Evolutionary conservation across 169 alveolate species (phyloP).

Genomic region (Cryptosporidium ubiquitum): DNA sequence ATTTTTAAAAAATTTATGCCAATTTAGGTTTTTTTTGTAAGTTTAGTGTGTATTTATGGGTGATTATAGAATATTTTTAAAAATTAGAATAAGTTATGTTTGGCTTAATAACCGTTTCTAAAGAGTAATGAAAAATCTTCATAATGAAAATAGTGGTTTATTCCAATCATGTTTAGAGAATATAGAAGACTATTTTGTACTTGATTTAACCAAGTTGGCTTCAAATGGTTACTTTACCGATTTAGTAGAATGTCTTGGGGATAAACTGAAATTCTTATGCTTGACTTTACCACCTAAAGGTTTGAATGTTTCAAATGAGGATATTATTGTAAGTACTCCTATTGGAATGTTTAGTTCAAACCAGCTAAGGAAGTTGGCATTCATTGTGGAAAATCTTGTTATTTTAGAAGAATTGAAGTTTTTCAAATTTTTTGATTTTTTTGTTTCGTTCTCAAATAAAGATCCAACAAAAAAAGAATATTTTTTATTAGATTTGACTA

Average conservation of each 20-base stretch:
- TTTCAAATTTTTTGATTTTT: slow-evolving; percentile 50
- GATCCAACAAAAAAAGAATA: slow-evolving; percentile 14
- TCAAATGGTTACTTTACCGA: background rate
- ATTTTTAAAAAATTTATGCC: background rate
- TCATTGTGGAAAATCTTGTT: slow-evolving; percentile 16
- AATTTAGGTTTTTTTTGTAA: background rate
- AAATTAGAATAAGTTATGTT: background rate
- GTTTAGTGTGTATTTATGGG: slow-evolving; percentile 49
- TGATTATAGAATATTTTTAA: background rate
- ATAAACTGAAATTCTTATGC: slow-evolving; percentile 26
- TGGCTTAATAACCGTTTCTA: background rate
- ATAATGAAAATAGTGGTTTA: slow-evolving; percentile 14
- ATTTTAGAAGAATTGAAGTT: slow-evolving; percentile 29
- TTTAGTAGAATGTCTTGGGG: slow-evolving; percentile 28
- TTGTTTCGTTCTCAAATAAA: background rate
- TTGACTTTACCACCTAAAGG: slow-evolving; percentile 19
- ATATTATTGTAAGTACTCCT: slow-evolving; percentile 41
- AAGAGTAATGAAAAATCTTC: slow-evolving; percentile 10
- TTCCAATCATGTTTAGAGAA: slow-evolving; percentile 31
- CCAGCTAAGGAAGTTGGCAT: slow-evolving; percentile 43
- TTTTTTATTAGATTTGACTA: slow-evolving; percentile 4
- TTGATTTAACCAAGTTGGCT: slow-evolving; percentile 3
- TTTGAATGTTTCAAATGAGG: slow-evolving; percentile 6
- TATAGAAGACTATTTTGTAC: slow-evolving; percentile 29
- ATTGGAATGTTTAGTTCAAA: slow-evolving; percentile 17